Conservation (phyloP, 768 basidiomycete species). For the Dendrothele bispora region DNA sequence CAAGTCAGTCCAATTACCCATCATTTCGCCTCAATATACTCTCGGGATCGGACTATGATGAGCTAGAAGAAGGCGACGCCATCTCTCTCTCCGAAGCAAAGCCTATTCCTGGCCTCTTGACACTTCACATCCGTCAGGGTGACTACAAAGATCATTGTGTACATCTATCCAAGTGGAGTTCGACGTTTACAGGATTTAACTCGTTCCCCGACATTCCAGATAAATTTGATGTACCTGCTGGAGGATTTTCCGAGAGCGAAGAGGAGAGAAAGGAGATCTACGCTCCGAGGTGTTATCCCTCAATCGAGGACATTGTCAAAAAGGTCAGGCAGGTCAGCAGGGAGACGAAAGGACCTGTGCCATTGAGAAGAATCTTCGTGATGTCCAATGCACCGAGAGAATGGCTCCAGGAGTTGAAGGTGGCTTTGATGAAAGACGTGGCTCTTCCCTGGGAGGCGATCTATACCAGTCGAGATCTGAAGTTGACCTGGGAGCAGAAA, state of each 20-base stretch:
- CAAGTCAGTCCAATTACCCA: constrained; percentile 3
- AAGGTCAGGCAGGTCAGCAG: constrained; percentile 34
- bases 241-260: neutral
- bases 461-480: constrained; percentile 54
- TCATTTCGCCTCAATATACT: constrained; percentile 9
- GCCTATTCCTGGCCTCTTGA: constrained; percentile 45
- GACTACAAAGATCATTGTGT: constrained; percentile 52
- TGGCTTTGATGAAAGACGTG: constrained; percentile 29
- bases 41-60: no score
- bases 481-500: constrained; percentile 52
- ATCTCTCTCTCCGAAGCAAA: no score
- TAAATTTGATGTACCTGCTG: no score
- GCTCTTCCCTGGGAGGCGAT: constrained; percentile 44
- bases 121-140: constrained; percentile 56
- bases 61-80: no score
- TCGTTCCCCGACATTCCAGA: constrained; percentile 51
- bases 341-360: constrained; percentile 24
- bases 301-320: constrained; percentile 45
- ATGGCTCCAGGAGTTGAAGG: constrained; percentile 50
- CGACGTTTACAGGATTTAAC: constrained; percentile 53
- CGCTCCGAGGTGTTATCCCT: constrained; percentile 51
- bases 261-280: constrained; percentile 35
- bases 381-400: constrained; percentile 60
- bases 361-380: constrained; percentile 59
- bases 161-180: constrained; percentile 37